Percentiles rank a stretch among this genome's conserved stretches.
phyloP scores from a whole-genome alignment of 331 rosid genomes.

The Quercus tomentella region DNA sequence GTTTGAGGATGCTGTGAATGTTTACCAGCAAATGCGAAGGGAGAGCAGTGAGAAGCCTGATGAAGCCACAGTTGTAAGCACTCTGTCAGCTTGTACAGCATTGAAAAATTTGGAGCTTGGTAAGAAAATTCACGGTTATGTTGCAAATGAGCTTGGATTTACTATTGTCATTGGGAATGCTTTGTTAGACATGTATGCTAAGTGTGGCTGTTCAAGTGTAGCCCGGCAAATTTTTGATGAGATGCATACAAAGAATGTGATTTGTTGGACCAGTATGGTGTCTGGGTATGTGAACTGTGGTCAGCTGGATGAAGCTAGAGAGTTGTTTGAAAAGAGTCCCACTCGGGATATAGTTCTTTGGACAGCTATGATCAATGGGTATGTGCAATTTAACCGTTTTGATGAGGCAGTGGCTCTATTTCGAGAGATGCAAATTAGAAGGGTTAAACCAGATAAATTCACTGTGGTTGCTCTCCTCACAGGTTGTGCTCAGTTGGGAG shows the following conservation, averaged over 20 bases:
- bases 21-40: slow-evolving; percentile 40
- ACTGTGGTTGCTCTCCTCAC: slow-evolving; percentile 62
- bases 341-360: slow-evolving; percentile 67
- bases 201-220: slow-evolving; percentile 47
- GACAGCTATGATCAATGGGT: slow-evolving; percentile 84
- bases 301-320: slow-evolving; percentile 56
- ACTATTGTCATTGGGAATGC: slow-evolving; percentile 51
- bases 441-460: slow-evolving; percentile 55
- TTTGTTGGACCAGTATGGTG: slow-evolving; percentile 74
- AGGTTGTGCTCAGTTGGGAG: slow-evolving; percentile 72
- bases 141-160: slow-evolving; percentile 34
- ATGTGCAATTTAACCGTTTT: slow-evolving; percentile 58
- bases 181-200: slow-evolving; percentile 63
- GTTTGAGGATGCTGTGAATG: slow-evolving; percentile 45
- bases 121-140: slow-evolving; percentile 47
- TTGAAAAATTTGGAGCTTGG: slow-evolving; percentile 58
- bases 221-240: slow-evolving; percentile 51
- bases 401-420: slow-evolving; percentile 59
- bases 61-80: slow-evolving; percentile 68
- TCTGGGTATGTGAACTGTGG: slow-evolving; percentile 62
- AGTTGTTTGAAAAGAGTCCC: slow-evolving; percentile 63
- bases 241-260: slow-evolving; percentile 49
- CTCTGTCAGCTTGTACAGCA: slow-evolving; percentile 60
- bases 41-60: slow-evolving; percentile 49
- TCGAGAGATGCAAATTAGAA: slow-evolving; percentile 56